Evolutionary conservation across 163 green algal genomes (phyloP).

Genomic region (Chlamydomonas reinhardtii): DNA sequence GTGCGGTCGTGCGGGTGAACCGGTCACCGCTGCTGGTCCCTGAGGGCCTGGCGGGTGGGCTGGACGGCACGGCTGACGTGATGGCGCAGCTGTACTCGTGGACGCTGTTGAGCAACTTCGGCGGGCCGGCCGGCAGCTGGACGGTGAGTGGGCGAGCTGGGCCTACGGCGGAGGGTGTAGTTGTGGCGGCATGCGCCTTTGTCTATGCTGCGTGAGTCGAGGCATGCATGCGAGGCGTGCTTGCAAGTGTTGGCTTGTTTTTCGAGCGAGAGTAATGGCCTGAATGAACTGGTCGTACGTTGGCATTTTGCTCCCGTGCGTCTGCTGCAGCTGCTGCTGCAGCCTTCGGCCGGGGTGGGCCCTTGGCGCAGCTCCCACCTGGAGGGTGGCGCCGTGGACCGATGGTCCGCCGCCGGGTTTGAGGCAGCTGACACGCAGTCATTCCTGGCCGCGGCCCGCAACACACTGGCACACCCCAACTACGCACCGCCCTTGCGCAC

Average conservation of each 20-base stretch:
- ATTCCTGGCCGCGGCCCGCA: neutral
- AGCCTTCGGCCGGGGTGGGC: neutral
- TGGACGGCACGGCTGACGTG: neutral
- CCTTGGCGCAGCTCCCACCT: neutral
- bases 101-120: neutral
- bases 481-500: neutral
- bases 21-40: neutral
- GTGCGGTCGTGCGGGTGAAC: neutral
- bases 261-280: too few relatives aligned
- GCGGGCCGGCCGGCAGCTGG: neutral
- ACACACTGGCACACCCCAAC: constrained; percentile 3
- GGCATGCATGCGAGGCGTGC: too few relatives aligned
- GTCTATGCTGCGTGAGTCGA: too few relatives aligned
- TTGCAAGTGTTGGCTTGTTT: too few relatives aligned
- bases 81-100: constrained; percentile 15
- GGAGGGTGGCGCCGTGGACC: neutral
- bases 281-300: too few relatives aligned
- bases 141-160: neutral
- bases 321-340: neutral
- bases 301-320: too few relatives aligned
- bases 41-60: neutral
- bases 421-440: neutral
- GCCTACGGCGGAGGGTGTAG: too few relatives aligned
- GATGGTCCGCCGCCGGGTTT: neutral
- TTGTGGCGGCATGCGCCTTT: too few relatives aligned